Evolutionary conservation across 257 asterid species (phyloP), one percentile per base, ranked within the genome.

Genomic region (Scutellaria baicalensis): DNA sequence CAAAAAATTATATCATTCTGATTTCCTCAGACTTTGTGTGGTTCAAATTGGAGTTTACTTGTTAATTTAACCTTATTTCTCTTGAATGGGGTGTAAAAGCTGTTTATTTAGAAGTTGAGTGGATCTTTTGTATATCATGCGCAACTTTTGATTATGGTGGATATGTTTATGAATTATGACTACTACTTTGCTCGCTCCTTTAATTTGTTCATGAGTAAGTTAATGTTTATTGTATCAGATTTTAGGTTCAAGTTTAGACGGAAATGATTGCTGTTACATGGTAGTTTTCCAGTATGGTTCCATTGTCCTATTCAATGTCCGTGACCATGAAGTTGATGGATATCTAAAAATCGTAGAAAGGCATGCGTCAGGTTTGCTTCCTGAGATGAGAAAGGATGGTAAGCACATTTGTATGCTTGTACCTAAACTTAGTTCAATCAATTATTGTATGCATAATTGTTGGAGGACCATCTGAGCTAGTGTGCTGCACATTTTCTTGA

Each of bases 361-460:
- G 77, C 95, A 93, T 78, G 85, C 97, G 64, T 85, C 91, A 42
- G 98, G 96, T 45, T 69, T 83, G 82, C 91, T 93, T 20, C 96
- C 97, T 50, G 98, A 93, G 89, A 93, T 86, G 91, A 84, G 84
- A 79, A 93, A 86, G 86, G 98, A 93, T 67, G 98, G 98, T 91
- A 77, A 83, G 90, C 66, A 42, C 69, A 66, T 70, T 75, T 65
- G 17, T 27, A 49, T 51, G 43, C 44, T 59, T 11, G 3, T 47
- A 45, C 59, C 21, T 21, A 16, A 27, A 27, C 33, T 27, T 27
- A 27, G 33, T 27, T 23, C 1, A 36, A 56, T 71, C 17, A 7
- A n/a, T 14, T 35, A 12, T 8, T 58, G 20, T 70, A 14, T 21
- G 48, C 51, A 9, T n/a, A n/a, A n/a, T 56, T 35, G 49, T 52